Evolutionary conservation across 2,329 filamentous ascomycete species (phyloP), one percentile per base, ranked within the genome.

Genomic region (Cladorrhinum sp.): DNA sequence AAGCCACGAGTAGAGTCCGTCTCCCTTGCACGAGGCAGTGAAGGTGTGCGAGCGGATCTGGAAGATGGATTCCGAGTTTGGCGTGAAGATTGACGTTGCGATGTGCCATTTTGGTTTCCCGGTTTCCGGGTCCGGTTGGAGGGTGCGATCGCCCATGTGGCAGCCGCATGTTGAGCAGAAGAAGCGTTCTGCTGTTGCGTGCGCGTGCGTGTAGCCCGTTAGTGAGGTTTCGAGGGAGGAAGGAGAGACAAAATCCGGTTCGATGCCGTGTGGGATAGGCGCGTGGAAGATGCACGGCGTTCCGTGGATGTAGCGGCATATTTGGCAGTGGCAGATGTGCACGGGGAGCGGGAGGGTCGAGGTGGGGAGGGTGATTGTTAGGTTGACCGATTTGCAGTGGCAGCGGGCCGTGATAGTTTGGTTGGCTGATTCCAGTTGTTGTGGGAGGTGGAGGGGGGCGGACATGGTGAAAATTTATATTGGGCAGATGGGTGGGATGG

Each of bases 101-200:
- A 76, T 64, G 2, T 71, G 71, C 78, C 78, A 81, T 10, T 70
- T 64, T 20, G 67, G 68, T 2, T 71, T 68, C 18, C 66, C 63
- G 1, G 58, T 63, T 10, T 57, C 56, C 7, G 60, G 50, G 55
- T 64, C 51, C 1, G 59, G 57, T 30, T 49, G 36, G 1, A 73
- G 55, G 21, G 71, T 73, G 18, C 72, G 66, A 55, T 76, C 73
- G 2, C 74, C 74, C n/a, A 80, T 70, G 60, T 80, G 79, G 57
- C 76, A 76, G 54, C 79, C 77, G 59, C 79, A 81, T 0, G 75
- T 75, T 12, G 70, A 73, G 69, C 79, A 82, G 62, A 80, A 81
- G 62, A 76, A 72, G 61, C 75, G 76, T 18, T 71, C 71, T n/a
- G 68, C 70, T 6, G 64, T 33, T 10, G 69, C 68, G 2, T 64